These are phyloP conservation scores for Drechmeria coniospora DNA, from an alignment of 2,329 filamentous ascomycete genomes.

Conservation along the genomic window DNA sequence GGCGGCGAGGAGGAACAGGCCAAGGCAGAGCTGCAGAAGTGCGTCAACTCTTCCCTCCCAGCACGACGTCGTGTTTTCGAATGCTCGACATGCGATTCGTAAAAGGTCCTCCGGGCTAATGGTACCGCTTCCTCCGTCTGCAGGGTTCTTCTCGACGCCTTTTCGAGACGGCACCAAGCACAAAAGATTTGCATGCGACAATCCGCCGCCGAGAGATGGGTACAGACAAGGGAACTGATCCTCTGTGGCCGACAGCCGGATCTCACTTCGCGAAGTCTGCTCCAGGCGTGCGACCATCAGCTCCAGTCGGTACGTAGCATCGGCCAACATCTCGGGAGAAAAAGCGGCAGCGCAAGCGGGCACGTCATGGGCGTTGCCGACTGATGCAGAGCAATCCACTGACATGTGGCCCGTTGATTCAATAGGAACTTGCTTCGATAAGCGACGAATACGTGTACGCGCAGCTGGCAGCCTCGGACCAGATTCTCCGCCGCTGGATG, in stretches of 20 bases:
- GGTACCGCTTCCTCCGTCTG: background rate
- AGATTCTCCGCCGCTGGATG: slow-evolving; percentile 43
- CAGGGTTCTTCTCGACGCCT: slow-evolving; percentile 45
- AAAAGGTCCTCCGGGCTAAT: no score
- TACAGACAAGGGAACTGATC: slow-evolving; percentile 36
- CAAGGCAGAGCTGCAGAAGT: slow-evolving; percentile 50
- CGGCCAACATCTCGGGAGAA: no score
- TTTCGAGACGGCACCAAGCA: slow-evolving; percentile 43
- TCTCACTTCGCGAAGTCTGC: slow-evolving; percentile 28
- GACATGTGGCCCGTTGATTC: background rate
- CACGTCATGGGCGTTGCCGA: slow-evolving; percentile 1
- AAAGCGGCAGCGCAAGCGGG: no score
- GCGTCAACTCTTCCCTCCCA: slow-evolving; percentile 11
- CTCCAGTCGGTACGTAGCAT: slow-evolving; percentile 35
- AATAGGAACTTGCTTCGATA: slow-evolving; percentile 39
- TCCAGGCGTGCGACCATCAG: slow-evolving; percentile 39
- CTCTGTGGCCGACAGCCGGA: slow-evolving; percentile 35
- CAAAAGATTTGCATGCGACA: slow-evolving; percentile 51
- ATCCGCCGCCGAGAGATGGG: slow-evolving; percentile 43
- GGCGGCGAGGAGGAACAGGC: slow-evolving; percentile 43
- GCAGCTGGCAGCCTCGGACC: slow-evolving; percentile 37
- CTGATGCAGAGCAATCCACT: background rate
- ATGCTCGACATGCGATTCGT: no score
- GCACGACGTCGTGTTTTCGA: background rate
- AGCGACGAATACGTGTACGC: slow-evolving; percentile 44